phyloP scores from a whole-genome alignment of 2,329 filamentous ascomycete genomes.

The Sporothrix brasiliensis region DNA sequence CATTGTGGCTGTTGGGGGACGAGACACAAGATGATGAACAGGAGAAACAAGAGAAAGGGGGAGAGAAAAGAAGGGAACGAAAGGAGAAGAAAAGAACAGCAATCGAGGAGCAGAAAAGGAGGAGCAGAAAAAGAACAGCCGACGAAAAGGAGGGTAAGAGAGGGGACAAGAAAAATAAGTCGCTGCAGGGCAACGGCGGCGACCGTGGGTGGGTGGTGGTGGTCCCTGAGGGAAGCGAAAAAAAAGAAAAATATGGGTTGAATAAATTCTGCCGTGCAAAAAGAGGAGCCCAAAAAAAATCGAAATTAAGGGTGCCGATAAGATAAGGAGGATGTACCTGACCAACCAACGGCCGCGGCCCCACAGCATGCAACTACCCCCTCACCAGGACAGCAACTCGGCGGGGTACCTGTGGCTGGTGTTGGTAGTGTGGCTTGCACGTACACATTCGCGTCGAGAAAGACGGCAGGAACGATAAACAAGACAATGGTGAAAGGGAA shows the following conservation, averaged over 20 bases:
- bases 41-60: constrained; percentile 5
- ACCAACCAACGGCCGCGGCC: constrained; percentile 3
- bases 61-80: neutral
- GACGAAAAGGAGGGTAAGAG: constrained; percentile 13
- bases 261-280: constrained; percentile 30
- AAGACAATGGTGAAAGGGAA: neutral
- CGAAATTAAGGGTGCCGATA: constrained; percentile 22
- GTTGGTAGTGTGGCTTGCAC: neutral
- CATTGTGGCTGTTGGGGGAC: constrained; percentile 53
- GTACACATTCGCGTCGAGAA: neutral
- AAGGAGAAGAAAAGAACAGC: neutral
- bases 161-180: constrained; percentile 23
- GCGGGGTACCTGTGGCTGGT: constrained; percentile 26
- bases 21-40: constrained; percentile 18
- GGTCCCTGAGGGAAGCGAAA: neutral
- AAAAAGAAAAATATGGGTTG: constrained; percentile 19
- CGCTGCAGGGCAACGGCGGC: constrained; percentile 13
- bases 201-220: constrained; percentile 17
- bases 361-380: neutral
- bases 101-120: neutral
- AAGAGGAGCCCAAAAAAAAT: constrained; percentile 9
- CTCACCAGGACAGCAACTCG: neutral
- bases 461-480: neutral
- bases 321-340: constrained; percentile 21
- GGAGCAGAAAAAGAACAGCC: neutral